Evolutionary conservation across 495 filamentous ascomycete genomes (phyloP).

Genomic region (Talaromyces trachyspermus): DNA sequence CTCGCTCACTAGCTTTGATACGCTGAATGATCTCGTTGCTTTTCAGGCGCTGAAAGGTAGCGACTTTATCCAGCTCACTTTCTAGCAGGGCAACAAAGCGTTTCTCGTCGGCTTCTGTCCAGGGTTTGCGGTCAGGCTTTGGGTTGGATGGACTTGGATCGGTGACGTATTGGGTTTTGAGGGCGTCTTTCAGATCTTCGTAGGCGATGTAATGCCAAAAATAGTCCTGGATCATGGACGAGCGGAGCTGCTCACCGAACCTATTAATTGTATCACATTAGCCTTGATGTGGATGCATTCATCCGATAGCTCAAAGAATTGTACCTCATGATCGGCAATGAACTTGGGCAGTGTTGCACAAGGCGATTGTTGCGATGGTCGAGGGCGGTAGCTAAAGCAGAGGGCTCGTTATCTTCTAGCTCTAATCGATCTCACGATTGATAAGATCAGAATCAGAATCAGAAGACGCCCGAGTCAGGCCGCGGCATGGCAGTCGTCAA

Average conservation of each 20-base stretch:
- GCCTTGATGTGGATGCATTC: too few relatives aligned
- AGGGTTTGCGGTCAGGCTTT: constrained; percentile 54
- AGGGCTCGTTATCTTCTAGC: too few relatives aligned
- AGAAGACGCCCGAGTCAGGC: too few relatives aligned
- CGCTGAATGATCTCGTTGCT: constrained; percentile 86
- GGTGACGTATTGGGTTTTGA: constrained; percentile 65
- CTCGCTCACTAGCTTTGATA: constrained; percentile 77
- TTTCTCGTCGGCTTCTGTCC: constrained; percentile 90
- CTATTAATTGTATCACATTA: constrained; percentile 38
- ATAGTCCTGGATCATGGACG: constrained; percentile 90
- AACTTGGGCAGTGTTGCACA: too few relatives aligned
- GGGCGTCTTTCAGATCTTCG: constrained; percentile 79
- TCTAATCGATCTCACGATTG: too few relatives aligned
- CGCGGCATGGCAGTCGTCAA: too few relatives aligned
- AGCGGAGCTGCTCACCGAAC: constrained; percentile 93
- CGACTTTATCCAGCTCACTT: constrained; percentile 90
- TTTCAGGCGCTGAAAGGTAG: constrained; percentile 93
- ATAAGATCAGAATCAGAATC: too few relatives aligned
- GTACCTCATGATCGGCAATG: too few relatives aligned
- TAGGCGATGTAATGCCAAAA: constrained; percentile 97
- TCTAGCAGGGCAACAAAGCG: constrained; percentile 82
- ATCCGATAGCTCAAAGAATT: too few relatives aligned
- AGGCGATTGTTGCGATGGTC: too few relatives aligned
- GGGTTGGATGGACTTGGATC: constrained; percentile 45
- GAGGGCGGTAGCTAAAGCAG: too few relatives aligned